Base-by-base conservation (phyloP, 2,329 filamentous ascomycete species). In the Ilyonectria destructans region DNA sequence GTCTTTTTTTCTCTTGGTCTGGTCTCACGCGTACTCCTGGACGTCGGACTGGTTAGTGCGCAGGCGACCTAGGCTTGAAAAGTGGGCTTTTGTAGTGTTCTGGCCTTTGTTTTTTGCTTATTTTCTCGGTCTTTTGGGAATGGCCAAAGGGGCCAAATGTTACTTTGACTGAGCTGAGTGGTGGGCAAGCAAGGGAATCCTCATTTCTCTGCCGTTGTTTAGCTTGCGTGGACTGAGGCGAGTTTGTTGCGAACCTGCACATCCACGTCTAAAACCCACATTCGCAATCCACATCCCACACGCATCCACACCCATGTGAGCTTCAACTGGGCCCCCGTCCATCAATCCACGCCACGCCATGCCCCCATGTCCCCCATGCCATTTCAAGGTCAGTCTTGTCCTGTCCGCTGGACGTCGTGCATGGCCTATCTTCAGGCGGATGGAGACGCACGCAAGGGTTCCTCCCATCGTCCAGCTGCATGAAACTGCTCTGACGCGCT, bases 401-500 rank as follows among this genome's bases (percentile, higher is more conserved):
- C 31, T 33, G 9, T 33, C 8, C 31, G 10, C 10, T 9, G 6
- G 8, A 33, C 31, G 31, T 33, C 31, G 31, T 33, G 12, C 31
- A 33, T 33, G 31, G 31, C 12, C 31, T 33, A 33, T 33, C 31
- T 33, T 33, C 31, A 33, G 31, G 31, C 31, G 31, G 31, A 33
- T 33, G 31, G 31, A 33, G 31, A 33, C 31, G 8, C 26, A 26
- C 26, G 26, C 26, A 19, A 8, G 37, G 37, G 45, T 19, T 51
- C 23, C 17, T 4, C 26, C n/a, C 17, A 12, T 52, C 49, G 8
- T 15, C 29, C 26, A 19, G 49, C 49, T 54, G 31, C 51, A 54
- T 54, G 49, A 54, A 54, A 54, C 49, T 23, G 5, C n/a, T 35
- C 51, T 54, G 51, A 37, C 51, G 51, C 51, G 51, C 51, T 54